These are phyloP conservation scores for Evernia prunastri DNA, from an alignment of 495 filamentous ascomycete species.

Conservation along the genomic window DNA sequence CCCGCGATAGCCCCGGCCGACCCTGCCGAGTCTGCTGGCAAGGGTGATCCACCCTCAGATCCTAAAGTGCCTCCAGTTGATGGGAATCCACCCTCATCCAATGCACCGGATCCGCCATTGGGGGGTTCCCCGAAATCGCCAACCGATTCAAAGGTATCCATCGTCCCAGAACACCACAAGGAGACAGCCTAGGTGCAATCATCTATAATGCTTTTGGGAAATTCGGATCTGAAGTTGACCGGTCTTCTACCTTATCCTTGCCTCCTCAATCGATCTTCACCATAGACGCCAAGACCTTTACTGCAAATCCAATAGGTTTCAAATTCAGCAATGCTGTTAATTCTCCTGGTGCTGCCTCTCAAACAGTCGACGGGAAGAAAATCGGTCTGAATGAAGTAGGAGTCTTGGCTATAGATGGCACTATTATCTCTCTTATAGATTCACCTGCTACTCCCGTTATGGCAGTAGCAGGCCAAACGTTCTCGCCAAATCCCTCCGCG, in stretches of 20 bases:
- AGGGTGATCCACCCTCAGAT: not conserved
- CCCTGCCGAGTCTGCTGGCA: not conserved
- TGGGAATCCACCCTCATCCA: not conserved
- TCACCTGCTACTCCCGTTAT: not conserved
- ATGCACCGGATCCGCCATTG: not conserved
- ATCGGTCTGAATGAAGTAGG: not conserved
- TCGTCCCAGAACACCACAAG: not conserved
- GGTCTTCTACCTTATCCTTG: too few relatives aligned
- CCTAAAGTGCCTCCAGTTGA: not conserved
- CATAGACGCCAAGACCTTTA: constrained; percentile 10
- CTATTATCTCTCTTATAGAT: not conserved
- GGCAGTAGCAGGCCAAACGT: not conserved
- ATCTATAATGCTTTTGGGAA: constrained; percentile 8
- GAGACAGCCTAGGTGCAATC: constrained; percentile 11
- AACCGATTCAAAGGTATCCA: not conserved
- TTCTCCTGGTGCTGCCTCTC: not conserved
- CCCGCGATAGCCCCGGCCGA: not conserved
- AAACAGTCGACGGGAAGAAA: constrained; percentile 2
- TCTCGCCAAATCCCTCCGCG: not conserved
- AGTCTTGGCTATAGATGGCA: not conserved
- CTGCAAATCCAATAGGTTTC: constrained; percentile 13
- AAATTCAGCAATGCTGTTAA: constrained; percentile 15
- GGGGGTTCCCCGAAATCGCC: not conserved
- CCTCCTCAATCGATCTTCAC: constrained; percentile 12
- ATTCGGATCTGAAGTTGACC: not conserved